Evolutionary conservation across 768 basidiomycete genomes (phyloP), one percentile per base, ranked within the genome.

Genomic region (Pholiota molesta): DNA sequence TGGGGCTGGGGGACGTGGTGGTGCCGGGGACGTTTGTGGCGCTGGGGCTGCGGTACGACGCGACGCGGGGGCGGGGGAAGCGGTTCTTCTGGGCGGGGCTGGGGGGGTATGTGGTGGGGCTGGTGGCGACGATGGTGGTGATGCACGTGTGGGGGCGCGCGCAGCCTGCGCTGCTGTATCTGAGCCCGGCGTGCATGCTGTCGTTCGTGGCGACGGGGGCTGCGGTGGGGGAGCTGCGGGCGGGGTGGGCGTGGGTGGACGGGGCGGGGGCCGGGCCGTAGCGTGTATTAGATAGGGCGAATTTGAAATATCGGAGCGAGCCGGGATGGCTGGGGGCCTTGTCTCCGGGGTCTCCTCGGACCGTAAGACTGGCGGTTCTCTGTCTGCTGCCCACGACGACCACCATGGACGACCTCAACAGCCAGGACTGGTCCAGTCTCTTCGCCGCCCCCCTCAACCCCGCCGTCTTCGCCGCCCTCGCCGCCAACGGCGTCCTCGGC

Each of bases 151-250:
- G 86, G 66, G 78, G 80, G 33, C 81, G 80, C 7, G 94, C 92
- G 3, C 97, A 99, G 68, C 97, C 97, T 1, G 97, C 97, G 1
- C 76, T 99, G 58, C 78, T 99, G 49, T 99, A 98, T 75, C 83
- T 99, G 64, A 91, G 90, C 70, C 93, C 92, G 31, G 88, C 87
- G 1, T 92, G 93, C 73, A 88, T 95, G 8, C 62, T 88, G 55
- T 85, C 91, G 8, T 89, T 95, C 67, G 62, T 86, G 14, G 63
- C 81, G 11, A 86, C 87, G 49, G 90, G 86, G 39, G 65, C 79
- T 35, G 60, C 78, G 40, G 82, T 86, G 62, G 90, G 93, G 57
- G 95, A 97, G 74, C 65, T 94, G n/a, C 66, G 65, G 13, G 81
- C 85, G 26, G 83, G 87, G 21, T 94, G 91, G 90, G 73, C 65